Conservation (phyloP, 2,329 filamentous ascomycete genomes). For the Stylonectria norvegica region DNA sequence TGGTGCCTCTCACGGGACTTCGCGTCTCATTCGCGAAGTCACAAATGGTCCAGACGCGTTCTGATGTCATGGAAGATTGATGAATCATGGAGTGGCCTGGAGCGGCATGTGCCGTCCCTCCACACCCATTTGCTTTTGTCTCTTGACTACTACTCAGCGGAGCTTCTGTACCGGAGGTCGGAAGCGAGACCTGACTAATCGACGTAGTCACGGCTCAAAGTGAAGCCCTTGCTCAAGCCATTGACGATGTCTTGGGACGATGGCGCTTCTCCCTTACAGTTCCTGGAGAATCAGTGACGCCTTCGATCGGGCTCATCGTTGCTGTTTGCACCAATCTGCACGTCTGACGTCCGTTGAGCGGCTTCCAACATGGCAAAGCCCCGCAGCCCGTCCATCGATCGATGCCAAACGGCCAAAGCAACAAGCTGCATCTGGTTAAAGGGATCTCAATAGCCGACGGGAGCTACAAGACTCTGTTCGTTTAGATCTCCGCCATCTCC, state of each 20-base stretch:
- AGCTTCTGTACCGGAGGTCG: background rate
- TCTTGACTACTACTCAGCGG: background rate
- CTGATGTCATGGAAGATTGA: slow-evolving; percentile 15
- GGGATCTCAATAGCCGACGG: too few species aligned
- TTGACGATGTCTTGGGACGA: background rate
- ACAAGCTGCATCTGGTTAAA: too few species aligned
- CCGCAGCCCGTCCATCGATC: too few species aligned
- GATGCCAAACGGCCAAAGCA: too few species aligned
- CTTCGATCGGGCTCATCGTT: background rate
- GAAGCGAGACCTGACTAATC: background rate
- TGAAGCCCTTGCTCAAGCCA: background rate
- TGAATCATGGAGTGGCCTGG: slow-evolving; percentile 20
- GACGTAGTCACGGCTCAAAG: background rate
- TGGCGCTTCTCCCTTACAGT: background rate
- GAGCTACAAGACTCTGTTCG: too few species aligned
- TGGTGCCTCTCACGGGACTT: slow-evolving; percentile 10
- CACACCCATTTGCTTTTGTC: slow-evolving; percentile 11
- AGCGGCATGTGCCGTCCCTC: slow-evolving; percentile 1
- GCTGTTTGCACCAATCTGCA: too few species aligned
- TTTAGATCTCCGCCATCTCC: too few species aligned
- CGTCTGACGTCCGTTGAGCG: too few species aligned
- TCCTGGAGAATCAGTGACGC: background rate
- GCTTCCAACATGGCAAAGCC: too few species aligned
- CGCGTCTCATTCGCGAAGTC: slow-evolving; percentile 2
- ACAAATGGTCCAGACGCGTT: background rate